Conservation (phyloP, 1,139 yeast species). For the Trichomonascaceae sp. region DNA sequence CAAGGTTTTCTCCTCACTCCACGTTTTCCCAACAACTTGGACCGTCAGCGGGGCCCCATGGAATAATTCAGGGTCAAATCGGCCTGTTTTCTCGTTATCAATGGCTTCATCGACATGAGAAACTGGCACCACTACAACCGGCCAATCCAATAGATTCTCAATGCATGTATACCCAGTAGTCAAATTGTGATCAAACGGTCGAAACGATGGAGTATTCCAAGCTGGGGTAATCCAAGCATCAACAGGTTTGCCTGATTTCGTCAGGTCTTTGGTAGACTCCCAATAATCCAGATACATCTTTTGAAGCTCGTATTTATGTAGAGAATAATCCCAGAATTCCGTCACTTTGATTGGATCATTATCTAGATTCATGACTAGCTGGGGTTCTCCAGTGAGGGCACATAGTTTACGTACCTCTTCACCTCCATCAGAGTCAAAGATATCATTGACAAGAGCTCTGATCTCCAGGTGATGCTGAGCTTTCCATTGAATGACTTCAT, state of each 20-base stretch:
- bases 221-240: conserved; percentile 48
- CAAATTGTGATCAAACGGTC: conserved; percentile 24
- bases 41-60: conserved; percentile 49
- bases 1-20: conserved; percentile 49
- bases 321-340: conserved; percentile 42
- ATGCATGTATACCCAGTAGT: conserved; percentile 38
- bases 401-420: conserved; percentile 28
- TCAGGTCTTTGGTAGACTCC: conserved; percentile 31
- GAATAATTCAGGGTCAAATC: conserved; percentile 41
- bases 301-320: conserved; percentile 33
- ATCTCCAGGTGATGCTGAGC: conserved; percentile 25
- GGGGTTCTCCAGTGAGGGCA: conserved; percentile 40
- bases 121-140: conserved; percentile 43
- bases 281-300: conserved; percentile 37
- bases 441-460: conserved; percentile 8
- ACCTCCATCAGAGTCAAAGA: conserved; percentile 22
- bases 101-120: conserved; percentile 37
- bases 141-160: conserved; percentile 41
- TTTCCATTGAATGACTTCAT: conserved; percentile 40
- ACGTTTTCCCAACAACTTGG: conserved; percentile 45
- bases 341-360: conserved; percentile 27
- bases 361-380: conserved; percentile 33
- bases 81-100: conserved; percentile 21
- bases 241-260: conserved; percentile 40
- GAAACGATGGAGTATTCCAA: conserved; percentile 44